Base-by-base conservation (phyloP, 2,329 filamentous ascomycete species). In the Aspergillus sp. region DNA sequence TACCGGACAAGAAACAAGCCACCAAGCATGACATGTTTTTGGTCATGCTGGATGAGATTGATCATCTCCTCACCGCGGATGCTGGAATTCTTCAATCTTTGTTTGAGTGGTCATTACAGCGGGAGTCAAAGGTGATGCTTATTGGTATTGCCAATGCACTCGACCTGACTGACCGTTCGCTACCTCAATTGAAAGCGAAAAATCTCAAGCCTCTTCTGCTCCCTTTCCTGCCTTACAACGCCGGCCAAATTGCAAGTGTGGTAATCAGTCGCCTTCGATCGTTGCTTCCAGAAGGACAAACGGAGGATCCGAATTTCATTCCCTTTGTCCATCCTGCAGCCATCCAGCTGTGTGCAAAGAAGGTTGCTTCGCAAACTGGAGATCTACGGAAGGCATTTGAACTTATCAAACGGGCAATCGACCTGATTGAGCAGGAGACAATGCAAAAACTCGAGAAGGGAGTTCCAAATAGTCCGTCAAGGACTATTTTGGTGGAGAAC, bases 61-160 rank as follows among this genome's bases (percentile, higher is more conserved):
- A 99, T 69, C 90, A 96, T 69, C 87, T 99, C 50, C 82, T 99
- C 41, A 93, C 90, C 1, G 81, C 96, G 62, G 93, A 97, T 65
- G 80, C 95, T 58, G 91, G 96, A 65, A 89, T 95, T 54, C 80
- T 99, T 13, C 97, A 98, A 76, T 89, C 87, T 61, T 81, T 99
- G n/a, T 97, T 99, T 66, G 93, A 97, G 72, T 98, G 93, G 93
- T 96, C 95, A 1, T 80, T 99, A 68, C 86, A 91, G 61, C 87
- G 87, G 62, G 84, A 85, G 1, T 97, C 95, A 0, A 86, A 85
- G 19, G 86, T 99, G 5, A 80, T 95, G 37, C 80, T 99, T 17
- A 85, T 99, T 50, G 95, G 95, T 48, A 96, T 99, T 69, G 95
- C 95, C 66, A 99, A 99, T 69, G 95, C 95, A 4, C 82, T 99